Evolutionary conservation across 768 basidiomycete species (phyloP).

Genomic region (Suillus spraguei): DNA sequence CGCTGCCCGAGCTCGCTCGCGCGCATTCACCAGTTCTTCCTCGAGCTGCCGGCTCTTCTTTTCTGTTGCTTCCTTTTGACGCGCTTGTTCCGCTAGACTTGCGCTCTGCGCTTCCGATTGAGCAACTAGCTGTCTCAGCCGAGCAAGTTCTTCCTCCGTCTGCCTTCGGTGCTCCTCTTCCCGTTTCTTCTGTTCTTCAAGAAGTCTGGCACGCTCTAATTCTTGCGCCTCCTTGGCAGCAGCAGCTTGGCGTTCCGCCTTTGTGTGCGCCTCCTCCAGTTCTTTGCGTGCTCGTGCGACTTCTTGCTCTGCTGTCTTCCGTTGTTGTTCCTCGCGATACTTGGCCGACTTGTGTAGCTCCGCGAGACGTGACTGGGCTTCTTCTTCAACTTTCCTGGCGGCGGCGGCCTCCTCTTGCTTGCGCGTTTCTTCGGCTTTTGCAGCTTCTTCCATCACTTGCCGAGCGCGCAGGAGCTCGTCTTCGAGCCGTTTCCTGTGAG

Average conservation of each 20-base stretch:
- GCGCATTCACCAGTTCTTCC: slow-evolving; percentile 32
- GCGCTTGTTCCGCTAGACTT: slow-evolving; percentile 29
- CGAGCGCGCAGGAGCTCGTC: slow-evolving; percentile 29
- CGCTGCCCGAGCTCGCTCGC: slow-evolving; percentile 28
- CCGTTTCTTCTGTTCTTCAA: slow-evolving; percentile 33
- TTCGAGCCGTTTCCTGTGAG: slow-evolving; percentile 25
- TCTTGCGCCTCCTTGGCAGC: slow-evolving; percentile 34
- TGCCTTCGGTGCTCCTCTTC: slow-evolving; percentile 35
- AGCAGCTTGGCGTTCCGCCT: slow-evolving; percentile 24
- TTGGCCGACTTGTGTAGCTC: slow-evolving; percentile 30
- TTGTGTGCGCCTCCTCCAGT: slow-evolving; percentile 25
- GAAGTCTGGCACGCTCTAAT: slow-evolving; percentile 25
- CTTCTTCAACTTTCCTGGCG: slow-evolving; percentile 22
- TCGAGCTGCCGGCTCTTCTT: slow-evolving; percentile 31
- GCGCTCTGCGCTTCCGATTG: slow-evolving; percentile 32
- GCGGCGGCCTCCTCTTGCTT: slow-evolving; percentile 26
- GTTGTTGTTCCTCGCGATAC: slow-evolving; percentile 26
- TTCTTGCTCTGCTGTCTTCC: slow-evolving; percentile 30
- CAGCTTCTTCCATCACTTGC: slow-evolving; percentile 19
- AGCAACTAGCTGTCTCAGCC: slow-evolving; percentile 26
- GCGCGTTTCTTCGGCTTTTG: slow-evolving; percentile 20
- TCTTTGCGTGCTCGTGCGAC: slow-evolving; percentile 24
- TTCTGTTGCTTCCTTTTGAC: slow-evolving; percentile 29
- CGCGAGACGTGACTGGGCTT: slow-evolving; percentile 22
- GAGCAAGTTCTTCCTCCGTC: slow-evolving; percentile 28